These are phyloP conservation scores for Herpetospermum pedunculosum DNA, from an alignment of 306 rosid species.

Conservation along the genomic window DNA sequence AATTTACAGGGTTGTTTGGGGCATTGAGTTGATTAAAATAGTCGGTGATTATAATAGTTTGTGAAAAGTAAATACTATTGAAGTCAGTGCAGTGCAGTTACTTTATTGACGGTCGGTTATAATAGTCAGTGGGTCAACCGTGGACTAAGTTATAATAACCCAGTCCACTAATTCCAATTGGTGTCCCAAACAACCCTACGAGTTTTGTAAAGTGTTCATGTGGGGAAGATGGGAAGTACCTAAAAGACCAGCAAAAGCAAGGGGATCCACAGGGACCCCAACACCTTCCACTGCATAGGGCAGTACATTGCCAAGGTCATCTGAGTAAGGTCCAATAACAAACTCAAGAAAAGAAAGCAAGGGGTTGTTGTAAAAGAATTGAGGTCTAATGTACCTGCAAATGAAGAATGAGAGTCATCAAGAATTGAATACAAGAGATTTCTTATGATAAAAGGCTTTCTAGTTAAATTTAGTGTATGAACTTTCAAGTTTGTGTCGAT, in stretches of 20 bases:
- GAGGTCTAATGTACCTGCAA: slow-evolving; percentile 89
- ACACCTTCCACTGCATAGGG: slow-evolving; percentile 97
- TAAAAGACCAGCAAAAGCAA: slow-evolving; percentile 91
- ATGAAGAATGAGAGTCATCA: neutral
- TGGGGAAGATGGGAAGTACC: slow-evolving; percentile 29
- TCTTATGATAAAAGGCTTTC: neutral
- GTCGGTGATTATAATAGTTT: no score
- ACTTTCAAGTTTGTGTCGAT: no score
- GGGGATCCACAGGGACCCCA: slow-evolving; percentile 96
- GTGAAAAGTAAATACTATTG: no score
- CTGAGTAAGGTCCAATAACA: slow-evolving; percentile 82
- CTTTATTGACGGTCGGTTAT: no score
- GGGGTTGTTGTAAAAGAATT: slow-evolving; percentile 83
- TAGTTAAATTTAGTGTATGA: no score
- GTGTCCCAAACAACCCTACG: no score
- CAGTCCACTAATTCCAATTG: no score
- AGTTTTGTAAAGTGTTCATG: neutral
- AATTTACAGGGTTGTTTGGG: no score
- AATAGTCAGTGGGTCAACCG: no score
- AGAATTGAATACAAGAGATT: neutral
- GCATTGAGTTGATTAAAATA: no score
- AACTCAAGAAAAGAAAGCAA: slow-evolving; percentile 72
- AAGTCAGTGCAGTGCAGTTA: no score
- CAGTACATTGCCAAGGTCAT: slow-evolving; percentile 89
- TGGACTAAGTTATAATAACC: no score